Percentiles rank a stretch among this genome's conserved stretches.
Conservation (phyloP, 1,284 basidiomycete species). For the Cryptococcus floricola region DNA sequence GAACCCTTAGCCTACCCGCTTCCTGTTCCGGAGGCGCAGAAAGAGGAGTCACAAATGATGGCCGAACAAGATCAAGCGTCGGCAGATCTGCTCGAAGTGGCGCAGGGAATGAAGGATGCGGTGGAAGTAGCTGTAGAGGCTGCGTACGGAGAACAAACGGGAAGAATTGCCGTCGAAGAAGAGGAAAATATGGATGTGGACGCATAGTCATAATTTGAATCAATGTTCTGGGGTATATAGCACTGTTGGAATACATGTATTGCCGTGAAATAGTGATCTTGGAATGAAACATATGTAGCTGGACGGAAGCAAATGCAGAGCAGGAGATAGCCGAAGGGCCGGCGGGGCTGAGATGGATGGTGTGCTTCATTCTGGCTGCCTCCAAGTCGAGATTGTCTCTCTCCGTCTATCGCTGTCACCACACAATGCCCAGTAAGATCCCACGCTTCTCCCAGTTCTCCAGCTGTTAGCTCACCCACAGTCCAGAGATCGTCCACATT, state of each 20-base stretch:
- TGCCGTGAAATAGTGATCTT: too few species aligned
- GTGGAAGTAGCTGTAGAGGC: background rate
- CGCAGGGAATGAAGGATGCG: background rate
- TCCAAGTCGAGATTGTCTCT: too few species aligned
- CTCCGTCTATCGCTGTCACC: background rate
- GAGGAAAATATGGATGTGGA: background rate
- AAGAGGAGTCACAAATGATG: background rate
- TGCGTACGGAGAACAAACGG: background rate
- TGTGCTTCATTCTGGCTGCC: too few species aligned
- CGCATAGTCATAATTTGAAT: too few species aligned
- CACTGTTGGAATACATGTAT: too few species aligned
- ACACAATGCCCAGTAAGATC: conserved; percentile 5
- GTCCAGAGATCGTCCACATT: conserved; percentile 47
- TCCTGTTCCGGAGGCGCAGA: background rate
- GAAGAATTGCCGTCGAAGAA: background rate
- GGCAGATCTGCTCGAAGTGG: background rate
- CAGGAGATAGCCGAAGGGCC: too few species aligned
- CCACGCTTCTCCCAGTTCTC: background rate
- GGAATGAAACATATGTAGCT: too few species aligned
- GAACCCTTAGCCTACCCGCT: background rate
- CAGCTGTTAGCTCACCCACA: background rate
- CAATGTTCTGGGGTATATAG: too few species aligned
- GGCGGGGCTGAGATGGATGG: too few species aligned
- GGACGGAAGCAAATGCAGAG: too few species aligned
- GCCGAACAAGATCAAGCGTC: background rate